These are phyloP conservation scores for Umbelopsis isabellina DNA, from an alignment of 192 early-diverging fungal genomes.

Conservation along the genomic window DNA sequence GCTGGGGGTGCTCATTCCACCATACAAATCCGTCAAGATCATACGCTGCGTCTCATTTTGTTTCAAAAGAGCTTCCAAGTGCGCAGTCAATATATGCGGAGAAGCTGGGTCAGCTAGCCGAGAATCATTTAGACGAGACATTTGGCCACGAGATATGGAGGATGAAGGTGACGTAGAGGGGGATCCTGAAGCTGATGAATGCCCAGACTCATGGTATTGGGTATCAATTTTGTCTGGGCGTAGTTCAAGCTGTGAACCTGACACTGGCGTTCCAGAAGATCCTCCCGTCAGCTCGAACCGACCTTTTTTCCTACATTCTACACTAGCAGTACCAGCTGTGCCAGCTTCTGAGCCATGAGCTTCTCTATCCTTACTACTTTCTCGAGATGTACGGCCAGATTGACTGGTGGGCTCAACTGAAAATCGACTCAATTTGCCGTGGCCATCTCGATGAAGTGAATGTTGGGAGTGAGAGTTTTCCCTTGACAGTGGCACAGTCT, in stretches of 20 bases:
- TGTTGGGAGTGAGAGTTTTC: slow-evolving; percentile 25
- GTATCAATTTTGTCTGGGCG: background rate
- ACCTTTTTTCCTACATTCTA: slow-evolving; percentile 36
- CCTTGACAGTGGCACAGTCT: slow-evolving; percentile 30
- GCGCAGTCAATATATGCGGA: slow-evolving; percentile 29
- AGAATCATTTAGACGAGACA: slow-evolving; percentile 17
- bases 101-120: slow-evolving; percentile 18
- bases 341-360: background rate
- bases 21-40: slow-evolving; percentile 40
- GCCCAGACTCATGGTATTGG: slow-evolving; percentile 22
- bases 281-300: slow-evolving; percentile 33
- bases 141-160: slow-evolving; percentile 42
- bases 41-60: slow-evolving; percentile 52
- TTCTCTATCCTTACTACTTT: background rate
- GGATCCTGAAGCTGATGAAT: slow-evolving; percentile 31
- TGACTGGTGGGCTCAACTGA: slow-evolving; percentile 31
- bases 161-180: slow-evolving; percentile 45
- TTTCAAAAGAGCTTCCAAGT: slow-evolving; percentile 47
- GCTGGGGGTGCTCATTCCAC: background rate
- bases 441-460: slow-evolving; percentile 18
- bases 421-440: slow-evolving; percentile 38
- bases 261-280: background rate
- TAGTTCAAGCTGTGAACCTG: background rate
- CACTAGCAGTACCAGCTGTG: background rate
- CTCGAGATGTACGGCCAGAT: slow-evolving; percentile 2